phyloP scores from a whole-genome alignment of 176 grass and related monocot genomes.

The Cymbopogon citratus region DNA sequence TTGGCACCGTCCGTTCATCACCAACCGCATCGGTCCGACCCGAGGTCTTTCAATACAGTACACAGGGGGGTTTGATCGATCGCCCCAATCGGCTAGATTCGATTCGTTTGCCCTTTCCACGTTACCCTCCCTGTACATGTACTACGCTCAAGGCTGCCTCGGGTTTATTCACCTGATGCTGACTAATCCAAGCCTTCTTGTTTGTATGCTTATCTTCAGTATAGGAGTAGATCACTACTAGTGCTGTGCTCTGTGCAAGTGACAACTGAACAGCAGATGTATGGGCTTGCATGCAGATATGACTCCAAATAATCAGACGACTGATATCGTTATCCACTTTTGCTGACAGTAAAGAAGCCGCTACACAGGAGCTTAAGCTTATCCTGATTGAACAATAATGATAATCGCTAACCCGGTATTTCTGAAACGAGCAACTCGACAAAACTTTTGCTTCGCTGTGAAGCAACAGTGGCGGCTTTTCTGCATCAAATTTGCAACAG shows the following conservation, averaged over 20 bases:
- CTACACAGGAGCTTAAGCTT: constrained; percentile 5
- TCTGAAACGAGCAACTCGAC: constrained; percentile 3
- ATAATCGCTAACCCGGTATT: neutral
- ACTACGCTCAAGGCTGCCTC: neutral
- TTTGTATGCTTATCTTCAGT: neutral
- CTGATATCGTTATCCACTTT: neutral
- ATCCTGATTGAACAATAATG: neutral
- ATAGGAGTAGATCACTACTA: neutral
- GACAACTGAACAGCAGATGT: neutral
- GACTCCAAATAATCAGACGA: neutral
- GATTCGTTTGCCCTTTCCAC: neutral
- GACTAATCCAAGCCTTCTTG: neutral
- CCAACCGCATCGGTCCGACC: neutral
- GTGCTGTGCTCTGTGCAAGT: neutral
- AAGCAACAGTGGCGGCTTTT: constrained; percentile 44
- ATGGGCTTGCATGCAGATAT: neutral
- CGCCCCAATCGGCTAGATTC: neutral
- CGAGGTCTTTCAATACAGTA: neutral
- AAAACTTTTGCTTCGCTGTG: constrained; percentile 35
- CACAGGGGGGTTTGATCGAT: neutral
- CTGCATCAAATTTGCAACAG: constrained; percentile 12
- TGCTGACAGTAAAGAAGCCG: constrained; percentile 20
- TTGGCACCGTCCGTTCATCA: neutral
- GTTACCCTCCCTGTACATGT: neutral
- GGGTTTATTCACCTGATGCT: neutral